A percentile compares a stretch with the other conserved stretches of the same genome.
Conservation (phyloP, 2,329 filamentous ascomycete genomes). For the Pyricularia sp. region DNA sequence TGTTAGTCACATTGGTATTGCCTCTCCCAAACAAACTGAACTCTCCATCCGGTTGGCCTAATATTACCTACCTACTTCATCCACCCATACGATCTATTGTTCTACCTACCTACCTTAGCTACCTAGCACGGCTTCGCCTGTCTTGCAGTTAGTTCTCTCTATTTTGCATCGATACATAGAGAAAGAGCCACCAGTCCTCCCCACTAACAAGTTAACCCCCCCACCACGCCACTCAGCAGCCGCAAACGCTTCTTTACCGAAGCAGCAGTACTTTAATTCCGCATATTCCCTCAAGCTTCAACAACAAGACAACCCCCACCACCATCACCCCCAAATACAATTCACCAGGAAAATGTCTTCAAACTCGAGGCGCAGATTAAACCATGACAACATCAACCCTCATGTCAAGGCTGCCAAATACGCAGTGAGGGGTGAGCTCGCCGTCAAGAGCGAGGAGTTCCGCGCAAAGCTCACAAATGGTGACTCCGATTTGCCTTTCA, state of each 20-base stretch:
- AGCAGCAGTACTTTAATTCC: not conserved
- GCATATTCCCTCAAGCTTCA: not conserved
- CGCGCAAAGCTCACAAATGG: constrained; percentile 61
- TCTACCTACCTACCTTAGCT: not conserved
- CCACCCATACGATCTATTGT: too few relatives aligned
- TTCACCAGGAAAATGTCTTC: constrained; percentile 24
- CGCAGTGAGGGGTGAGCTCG: constrained; percentile 91
- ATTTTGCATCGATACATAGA: not conserved
- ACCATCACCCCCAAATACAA: not conserved
- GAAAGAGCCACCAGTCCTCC: not conserved
- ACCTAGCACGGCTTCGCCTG: not conserved
- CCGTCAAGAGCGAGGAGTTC: constrained; percentile 87
- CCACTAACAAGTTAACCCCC: not conserved
- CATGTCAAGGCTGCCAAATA: constrained; percentile 84
- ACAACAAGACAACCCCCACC: not conserved
- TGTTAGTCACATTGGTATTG: not conserved
- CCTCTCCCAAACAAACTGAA: not conserved
- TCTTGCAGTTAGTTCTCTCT: not conserved
- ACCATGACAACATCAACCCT: constrained; percentile 83
- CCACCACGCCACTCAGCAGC: not conserved
- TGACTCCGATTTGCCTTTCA: constrained; percentile 62
- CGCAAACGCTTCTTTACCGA: not conserved
- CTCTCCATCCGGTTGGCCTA: not conserved
- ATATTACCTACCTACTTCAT: not conserved
- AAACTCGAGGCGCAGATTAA: constrained; percentile 41